Evolutionary conservation across 2,329 filamentous ascomycete genomes (phyloP).

Genomic region (Beauveria medogensis): DNA sequence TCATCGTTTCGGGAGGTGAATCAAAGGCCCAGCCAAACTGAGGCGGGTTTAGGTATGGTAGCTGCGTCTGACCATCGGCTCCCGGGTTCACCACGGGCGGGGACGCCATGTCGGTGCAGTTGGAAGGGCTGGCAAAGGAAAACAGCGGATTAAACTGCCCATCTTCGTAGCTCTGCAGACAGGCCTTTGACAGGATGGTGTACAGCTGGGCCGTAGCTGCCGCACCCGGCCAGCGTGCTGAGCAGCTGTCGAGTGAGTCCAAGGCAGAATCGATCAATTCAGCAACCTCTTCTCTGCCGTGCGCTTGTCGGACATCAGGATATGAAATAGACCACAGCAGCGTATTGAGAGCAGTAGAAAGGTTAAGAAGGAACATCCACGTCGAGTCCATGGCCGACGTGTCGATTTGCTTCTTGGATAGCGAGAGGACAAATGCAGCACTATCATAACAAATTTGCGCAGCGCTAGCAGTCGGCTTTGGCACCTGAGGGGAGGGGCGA

Average conservation of each 20-base stretch:
- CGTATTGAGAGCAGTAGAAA: conserved; percentile 89
- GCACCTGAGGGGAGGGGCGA: conserved; percentile 85
- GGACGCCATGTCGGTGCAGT: conserved; percentile 24
- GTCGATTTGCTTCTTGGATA: conserved; percentile 73
- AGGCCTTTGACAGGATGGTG: conserved; percentile 74
- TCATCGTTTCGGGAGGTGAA: conserved; percentile 45
- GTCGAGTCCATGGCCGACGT: conserved; percentile 73
- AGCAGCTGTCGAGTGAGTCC: conserved; percentile 70
- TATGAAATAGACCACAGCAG: conserved; percentile 90
- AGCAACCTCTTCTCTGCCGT: conserved; percentile 68
- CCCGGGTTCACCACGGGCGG: conserved; percentile 21
- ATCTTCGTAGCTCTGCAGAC: conserved; percentile 76
- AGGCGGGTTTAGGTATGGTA: conserved; percentile 38
- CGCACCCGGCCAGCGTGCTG: conserved; percentile 87
- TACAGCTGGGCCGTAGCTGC: conserved; percentile 79
- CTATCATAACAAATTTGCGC: conserved; percentile 79
- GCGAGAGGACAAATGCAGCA: conserved; percentile 70
- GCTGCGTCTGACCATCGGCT: conserved; percentile 21
- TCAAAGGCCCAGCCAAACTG: conserved; percentile 54
- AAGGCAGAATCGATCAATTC: conserved; percentile 65
- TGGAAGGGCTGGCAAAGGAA: conserved; percentile 28
- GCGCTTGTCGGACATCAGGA: conserved; percentile 65
- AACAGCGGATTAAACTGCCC: conserved; percentile 18
- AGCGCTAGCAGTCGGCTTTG: conserved; percentile 71
- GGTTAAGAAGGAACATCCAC: conserved; percentile 83